phyloP scores from a whole-genome alignment of 768 basidiomycete genomes.

The Suillus plorans region DNA sequence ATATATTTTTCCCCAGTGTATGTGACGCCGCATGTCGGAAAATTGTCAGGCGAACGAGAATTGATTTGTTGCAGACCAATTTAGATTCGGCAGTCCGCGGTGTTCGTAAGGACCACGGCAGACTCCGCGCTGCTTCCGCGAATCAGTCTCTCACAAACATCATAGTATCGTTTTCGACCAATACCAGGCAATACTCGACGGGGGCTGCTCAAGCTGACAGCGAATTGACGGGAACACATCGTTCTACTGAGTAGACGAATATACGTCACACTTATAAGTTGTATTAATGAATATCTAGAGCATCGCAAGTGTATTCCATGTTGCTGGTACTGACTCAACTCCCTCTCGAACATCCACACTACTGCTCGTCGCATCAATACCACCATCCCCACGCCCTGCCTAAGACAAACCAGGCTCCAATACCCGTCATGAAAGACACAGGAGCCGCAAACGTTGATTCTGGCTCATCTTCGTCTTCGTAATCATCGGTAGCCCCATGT shows the following conservation, averaged over 20 bases:
- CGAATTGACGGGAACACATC: not conserved
- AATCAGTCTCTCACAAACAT: not conserved
- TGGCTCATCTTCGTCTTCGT: not conserved
- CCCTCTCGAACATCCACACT: not conserved
- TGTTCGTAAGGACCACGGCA: not conserved
- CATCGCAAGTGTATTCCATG: not conserved
- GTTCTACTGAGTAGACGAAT: not conserved
- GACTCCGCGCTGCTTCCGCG: not conserved
- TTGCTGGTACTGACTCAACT: not conserved
- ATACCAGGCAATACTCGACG: not conserved
- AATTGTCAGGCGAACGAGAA: not conserved
- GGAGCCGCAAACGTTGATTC: not conserved
- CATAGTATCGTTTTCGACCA: not conserved
- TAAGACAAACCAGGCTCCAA: not conserved
- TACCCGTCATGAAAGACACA: not conserved
- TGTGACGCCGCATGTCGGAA: not conserved
- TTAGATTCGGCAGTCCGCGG: not conserved
- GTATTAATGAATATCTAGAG: not conserved
- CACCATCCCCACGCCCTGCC: not conserved
- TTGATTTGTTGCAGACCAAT: not conserved
- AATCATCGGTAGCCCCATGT: conserved; percentile 2
- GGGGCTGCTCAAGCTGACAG: not conserved
- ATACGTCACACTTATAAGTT: not conserved
- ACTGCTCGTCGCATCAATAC: not conserved
- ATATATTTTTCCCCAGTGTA: no score